Base-by-base conservation (phyloP, 1,284 basidiomycete species). In the Laetiporus sulphureus region DNA sequence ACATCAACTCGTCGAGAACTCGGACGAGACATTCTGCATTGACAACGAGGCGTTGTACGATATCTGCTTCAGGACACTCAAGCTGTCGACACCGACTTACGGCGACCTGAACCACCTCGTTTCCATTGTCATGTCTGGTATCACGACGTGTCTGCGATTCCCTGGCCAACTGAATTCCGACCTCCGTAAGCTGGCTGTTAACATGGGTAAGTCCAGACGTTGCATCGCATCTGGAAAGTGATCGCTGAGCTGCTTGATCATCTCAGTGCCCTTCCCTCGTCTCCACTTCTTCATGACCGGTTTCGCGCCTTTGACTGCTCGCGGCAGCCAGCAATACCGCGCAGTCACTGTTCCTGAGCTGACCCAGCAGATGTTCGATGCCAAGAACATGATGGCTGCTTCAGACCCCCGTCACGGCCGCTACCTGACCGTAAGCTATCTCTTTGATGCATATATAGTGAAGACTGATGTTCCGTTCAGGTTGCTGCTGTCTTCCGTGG, bases 251-350 rank as follows among this genome's bases (percentile, higher is more conserved):
- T 29, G 27, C 10, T 6, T 32, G n/a, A 22, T 41, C 11, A 38
- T 13, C 5, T 35, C 39, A 89, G 86, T 94, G 66, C 92, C 93
- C 35, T 95, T 96, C 90, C 92, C 92, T 47, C 91, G 94, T 84
- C 85, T 98, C 33, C 95, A 98, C 70, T 98, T 98, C 82, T 97
- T 98, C 80, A 91, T 96, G 84, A 92, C 92, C 54, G 94, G 94
- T 52, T 97, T 91, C 56, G 94, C 95, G 47, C 94, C 94, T 29
- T 71, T 98, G 46, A 96, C 94, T 46, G 90, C 94, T 24, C 84
- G 91, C 32, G 91, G 91, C 49, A 93, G 89, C 63, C 86, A 91
- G 58, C 87, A 91, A 60, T 95, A 91, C 77, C 89, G 93, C 51
- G 92, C 92, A 25, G 91, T 96, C 59, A 89, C 90, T 44, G 93